Evolutionary conservation across 495 filamentous ascomycete genomes (phyloP).

Genomic region (Annulohypoxylon nitens): DNA sequence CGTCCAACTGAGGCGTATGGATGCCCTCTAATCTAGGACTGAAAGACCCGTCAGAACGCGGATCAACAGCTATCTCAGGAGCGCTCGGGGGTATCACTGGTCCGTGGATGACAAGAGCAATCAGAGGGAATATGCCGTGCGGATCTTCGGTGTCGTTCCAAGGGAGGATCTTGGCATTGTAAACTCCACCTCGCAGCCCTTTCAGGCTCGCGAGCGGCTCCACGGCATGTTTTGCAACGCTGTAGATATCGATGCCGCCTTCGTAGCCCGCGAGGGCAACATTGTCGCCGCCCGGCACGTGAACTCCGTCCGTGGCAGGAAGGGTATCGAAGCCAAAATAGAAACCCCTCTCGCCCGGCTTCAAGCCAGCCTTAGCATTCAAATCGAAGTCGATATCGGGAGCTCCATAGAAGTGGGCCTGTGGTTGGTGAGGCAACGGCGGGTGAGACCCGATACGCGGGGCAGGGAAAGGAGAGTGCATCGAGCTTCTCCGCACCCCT

Average conservation of each 20-base stretch:
- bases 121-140: slow-evolving; percentile 67
- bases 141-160: slow-evolving; percentile 56
- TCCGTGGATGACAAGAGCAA: slow-evolving; percentile 83
- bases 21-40: slow-evolving; percentile 56
- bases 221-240: slow-evolving; percentile 74
- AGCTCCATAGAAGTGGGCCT: slow-evolving; percentile 76
- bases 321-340: slow-evolving; percentile 85
- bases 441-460: slow-evolving; percentile 64
- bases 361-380: slow-evolving; percentile 62
- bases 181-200: slow-evolving; percentile 82
- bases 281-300: slow-evolving; percentile 67
- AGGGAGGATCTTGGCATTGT: slow-evolving; percentile 82
- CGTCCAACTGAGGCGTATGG: slow-evolving; percentile 48
- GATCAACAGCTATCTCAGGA: slow-evolving; percentile 52
- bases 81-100: slow-evolving; percentile 62
- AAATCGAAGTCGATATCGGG: slow-evolving; percentile 77
- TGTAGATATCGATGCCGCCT: slow-evolving; percentile 77
- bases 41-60: slow-evolving; percentile 55
- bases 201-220: slow-evolving; percentile 75
- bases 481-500: slow-evolving; percentile 65
- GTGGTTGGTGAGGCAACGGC: slow-evolving; percentile 85
- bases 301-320: slow-evolving; percentile 61
- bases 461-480: slow-evolving; percentile 68
- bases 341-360: slow-evolving; percentile 73
- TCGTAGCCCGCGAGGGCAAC: slow-evolving; percentile 83